Evolutionary conservation across 805 yeast species (phyloP).

Genomic region (Hanseniaspora opuntiae): DNA sequence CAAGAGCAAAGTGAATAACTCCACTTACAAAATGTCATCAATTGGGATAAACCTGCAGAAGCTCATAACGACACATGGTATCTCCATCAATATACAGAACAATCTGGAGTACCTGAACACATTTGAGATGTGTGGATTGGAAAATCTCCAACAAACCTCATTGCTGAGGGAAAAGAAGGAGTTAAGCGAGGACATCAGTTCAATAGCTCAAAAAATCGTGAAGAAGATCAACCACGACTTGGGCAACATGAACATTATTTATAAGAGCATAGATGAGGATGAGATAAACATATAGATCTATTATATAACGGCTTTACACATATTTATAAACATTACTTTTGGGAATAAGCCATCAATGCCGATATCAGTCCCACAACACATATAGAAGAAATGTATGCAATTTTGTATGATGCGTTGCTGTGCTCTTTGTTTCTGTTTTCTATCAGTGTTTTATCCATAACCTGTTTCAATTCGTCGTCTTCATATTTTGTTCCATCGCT

Average conservation of each 20-base stretch:
- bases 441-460: neutral
- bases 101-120: constrained; percentile 58
- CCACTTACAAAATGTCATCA: constrained; percentile 60
- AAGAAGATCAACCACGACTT: constrained; percentile 31
- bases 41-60: constrained; percentile 80
- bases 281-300: neutral
- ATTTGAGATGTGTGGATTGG: constrained; percentile 77
- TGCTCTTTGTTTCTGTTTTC: neutral
- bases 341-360: constrained; percentile 12
- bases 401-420: neutral
- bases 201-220: constrained; percentile 34
- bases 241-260: constrained; percentile 28
- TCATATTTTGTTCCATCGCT: neutral
- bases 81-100: constrained; percentile 65
- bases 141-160: constrained; percentile 45
- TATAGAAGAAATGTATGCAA: constrained; percentile 11
- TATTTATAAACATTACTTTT: neutral
- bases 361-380: constrained; percentile 12
- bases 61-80: constrained; percentile 77
- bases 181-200: constrained; percentile 19
- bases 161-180: constrained; percentile 23
- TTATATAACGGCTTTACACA: neutral
- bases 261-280: constrained; percentile 23
- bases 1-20: constrained; percentile 63
- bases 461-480: neutral